Percentiles rank a stretch among this genome's conserved stretches.
phyloP scores from a whole-genome alignment of 352 stramenopile species.

The Globisporangium spinosum region DNA sequence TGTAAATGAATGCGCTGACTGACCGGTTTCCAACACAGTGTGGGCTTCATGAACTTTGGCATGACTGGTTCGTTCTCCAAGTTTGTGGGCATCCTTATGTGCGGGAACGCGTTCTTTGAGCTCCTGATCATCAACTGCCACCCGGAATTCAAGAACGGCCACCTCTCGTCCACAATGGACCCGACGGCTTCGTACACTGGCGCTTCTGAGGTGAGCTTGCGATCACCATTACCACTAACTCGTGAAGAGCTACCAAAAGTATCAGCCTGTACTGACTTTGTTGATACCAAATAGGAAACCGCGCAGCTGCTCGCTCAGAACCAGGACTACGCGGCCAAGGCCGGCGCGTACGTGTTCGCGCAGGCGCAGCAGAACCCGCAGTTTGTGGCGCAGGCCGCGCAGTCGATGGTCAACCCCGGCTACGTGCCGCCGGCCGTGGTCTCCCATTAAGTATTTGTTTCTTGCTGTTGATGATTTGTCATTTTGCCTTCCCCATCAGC shows the following conservation, averaged over 20 bases:
- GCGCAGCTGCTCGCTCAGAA: slow-evolving; percentile 63
- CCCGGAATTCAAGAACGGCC: slow-evolving; percentile 80
- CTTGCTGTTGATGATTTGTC: not conserved
- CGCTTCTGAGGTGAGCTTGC: slow-evolving; percentile 33
- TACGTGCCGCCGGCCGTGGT: slow-evolving; percentile 39
- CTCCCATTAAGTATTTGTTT: slow-evolving; percentile 5
- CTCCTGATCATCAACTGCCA: slow-evolving; percentile 80
- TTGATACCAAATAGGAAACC: slow-evolving; percentile 33
- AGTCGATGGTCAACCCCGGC: slow-evolving; percentile 40
- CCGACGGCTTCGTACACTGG: slow-evolving; percentile 66
- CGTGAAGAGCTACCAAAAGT: not conserved
- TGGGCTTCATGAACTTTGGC: slow-evolving; percentile 88
- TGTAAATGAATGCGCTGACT: not conserved
- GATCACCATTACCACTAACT: not conserved
- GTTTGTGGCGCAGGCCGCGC: slow-evolving; percentile 57
- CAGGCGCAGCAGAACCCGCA: slow-evolving; percentile 74
- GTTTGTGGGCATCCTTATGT: slow-evolving; percentile 79
- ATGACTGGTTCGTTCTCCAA: slow-evolving; percentile 71
- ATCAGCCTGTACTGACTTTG: not conserved
- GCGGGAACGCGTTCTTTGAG: slow-evolving; percentile 68
- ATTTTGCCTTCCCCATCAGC: not conserved
- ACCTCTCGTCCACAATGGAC: slow-evolving; percentile 69
- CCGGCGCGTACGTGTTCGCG: slow-evolving; percentile 59
- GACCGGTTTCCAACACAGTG: slow-evolving; percentile 19
- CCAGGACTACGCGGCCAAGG: slow-evolving; percentile 51